A percentile compares a stretch with the other conserved stretches of the same genome.
phyloP scores from a whole-genome alignment of 2,329 filamentous ascomycete species.

The Beauveria sp. region DNA sequence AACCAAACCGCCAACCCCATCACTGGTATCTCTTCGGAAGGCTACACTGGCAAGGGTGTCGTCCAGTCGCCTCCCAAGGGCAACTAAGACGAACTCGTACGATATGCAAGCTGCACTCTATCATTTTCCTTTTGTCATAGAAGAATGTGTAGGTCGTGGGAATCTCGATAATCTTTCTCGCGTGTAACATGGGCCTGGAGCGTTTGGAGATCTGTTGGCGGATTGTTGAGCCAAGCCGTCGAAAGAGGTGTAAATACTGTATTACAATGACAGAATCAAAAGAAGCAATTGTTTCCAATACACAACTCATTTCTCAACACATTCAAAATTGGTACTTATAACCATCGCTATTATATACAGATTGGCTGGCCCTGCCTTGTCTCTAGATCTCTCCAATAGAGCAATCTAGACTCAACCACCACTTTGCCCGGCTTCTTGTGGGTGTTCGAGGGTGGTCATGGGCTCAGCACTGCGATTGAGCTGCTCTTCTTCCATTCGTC shows the following conservation, averaged over 20 bases:
- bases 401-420: slow-evolving; percentile 28
- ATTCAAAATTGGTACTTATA: neutral
- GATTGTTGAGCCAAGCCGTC: slow-evolving; percentile 1
- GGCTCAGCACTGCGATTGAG: slow-evolving; percentile 17
- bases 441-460: slow-evolving; percentile 30
- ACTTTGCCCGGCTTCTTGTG: slow-evolving; percentile 40
- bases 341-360: neutral
- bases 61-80: slow-evolving; percentile 61
- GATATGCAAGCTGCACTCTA: slow-evolving; percentile 14
- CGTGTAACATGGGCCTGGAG: slow-evolving; percentile 29
- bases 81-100: slow-evolving; percentile 28
- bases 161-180: slow-evolving; percentile 19
- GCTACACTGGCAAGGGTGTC: slow-evolving; percentile 70
- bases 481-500: slow-evolving; percentile 59
- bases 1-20: slow-evolving; percentile 79
- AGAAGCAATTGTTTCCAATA: slow-evolving; percentile 10
- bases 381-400: neutral
- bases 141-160: slow-evolving; percentile 24
- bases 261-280: slow-evolving; percentile 32
- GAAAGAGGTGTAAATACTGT: slow-evolving; percentile 36
- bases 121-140: slow-evolving; percentile 27
- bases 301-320: neutral
- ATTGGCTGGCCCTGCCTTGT: neutral
- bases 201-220: slow-evolving; percentile 18
- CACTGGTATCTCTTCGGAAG: slow-evolving; percentile 72